Evolutionary conservation across 768 basidiomycete species (phyloP).

Genomic region (Rhizopogon sp.): DNA sequence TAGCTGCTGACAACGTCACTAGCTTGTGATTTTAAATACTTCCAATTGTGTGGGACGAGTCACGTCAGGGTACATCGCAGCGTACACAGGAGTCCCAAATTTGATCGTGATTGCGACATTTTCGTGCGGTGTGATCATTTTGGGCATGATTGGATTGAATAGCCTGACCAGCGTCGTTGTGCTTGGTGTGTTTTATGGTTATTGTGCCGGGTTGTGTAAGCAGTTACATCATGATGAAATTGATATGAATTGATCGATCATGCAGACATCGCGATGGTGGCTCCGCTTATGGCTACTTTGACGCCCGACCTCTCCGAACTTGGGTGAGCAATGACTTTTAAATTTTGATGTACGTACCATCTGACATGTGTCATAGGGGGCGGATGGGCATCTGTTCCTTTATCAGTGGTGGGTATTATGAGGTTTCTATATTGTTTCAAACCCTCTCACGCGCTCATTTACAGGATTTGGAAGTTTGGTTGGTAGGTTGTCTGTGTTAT

Average conservation of each 20-base stretch:
- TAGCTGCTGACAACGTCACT: slow-evolving; percentile 32
- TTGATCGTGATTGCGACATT: slow-evolving; percentile 31
- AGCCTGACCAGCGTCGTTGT: slow-evolving; percentile 18
- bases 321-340: slow-evolving; percentile 26
- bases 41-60: slow-evolving; percentile 46
- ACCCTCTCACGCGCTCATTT: no score
- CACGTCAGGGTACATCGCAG: slow-evolving; percentile 38
- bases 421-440: no score
- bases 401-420: slow-evolving; percentile 29
- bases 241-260: neutral
- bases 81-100: slow-evolving; percentile 38
- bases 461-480: slow-evolving; percentile 22
- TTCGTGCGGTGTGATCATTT: slow-evolving; percentile 31
- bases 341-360: no score
- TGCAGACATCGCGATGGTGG: slow-evolving; percentile 33
- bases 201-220: slow-evolving; percentile 39
- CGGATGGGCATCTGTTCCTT: slow-evolving; percentile 47
- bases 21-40: slow-evolving; percentile 38
- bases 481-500: slow-evolving; percentile 4
- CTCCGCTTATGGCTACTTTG: slow-evolving; percentile 39
- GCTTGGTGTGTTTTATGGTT: slow-evolving; percentile 40
- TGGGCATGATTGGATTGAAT: slow-evolving; percentile 38
- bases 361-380: slow-evolving; percentile 9
- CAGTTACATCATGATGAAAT: neutral
- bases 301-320: slow-evolving; percentile 44